Conservation (phyloP, 495 filamentous ascomycete species). For the Podospora australis region DNA sequence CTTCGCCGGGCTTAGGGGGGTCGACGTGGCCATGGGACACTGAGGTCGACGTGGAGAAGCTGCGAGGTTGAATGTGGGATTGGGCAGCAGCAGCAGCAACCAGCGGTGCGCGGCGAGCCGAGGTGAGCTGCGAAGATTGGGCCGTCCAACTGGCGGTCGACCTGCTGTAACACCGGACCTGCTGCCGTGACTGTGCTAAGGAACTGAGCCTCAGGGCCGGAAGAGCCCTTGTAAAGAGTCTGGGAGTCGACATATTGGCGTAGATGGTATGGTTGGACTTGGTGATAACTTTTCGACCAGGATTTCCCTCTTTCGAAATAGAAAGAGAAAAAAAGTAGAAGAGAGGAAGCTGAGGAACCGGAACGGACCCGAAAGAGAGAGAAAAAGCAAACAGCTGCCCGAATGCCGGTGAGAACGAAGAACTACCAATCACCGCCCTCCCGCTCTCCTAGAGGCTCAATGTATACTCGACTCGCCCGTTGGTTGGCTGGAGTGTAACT, state of each 20-base stretch:
- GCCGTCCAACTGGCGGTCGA: slow-evolving; percentile 7
- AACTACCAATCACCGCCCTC: slow-evolving; percentile 3
- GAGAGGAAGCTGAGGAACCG: neutral
- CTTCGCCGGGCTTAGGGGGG: slow-evolving; percentile 87
- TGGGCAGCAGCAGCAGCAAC: neutral
- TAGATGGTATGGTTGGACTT: no score
- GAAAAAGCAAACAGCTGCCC: neutral
- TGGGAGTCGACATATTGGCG: slow-evolving; percentile 22
- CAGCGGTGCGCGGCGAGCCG: neutral
- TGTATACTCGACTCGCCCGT: no score
- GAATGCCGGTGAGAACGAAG: slow-evolving; percentile 3
- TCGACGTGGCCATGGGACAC: slow-evolving; percentile 69
- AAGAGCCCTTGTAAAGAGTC: slow-evolving; percentile 15
- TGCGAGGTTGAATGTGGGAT: slow-evolving; percentile 3
- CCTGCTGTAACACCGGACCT: slow-evolving; percentile 19
- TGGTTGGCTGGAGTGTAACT: no score
- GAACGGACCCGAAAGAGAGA: neutral
- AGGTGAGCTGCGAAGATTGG: neutral
- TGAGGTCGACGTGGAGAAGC: slow-evolving; percentile 55
- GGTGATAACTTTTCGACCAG: neutral
- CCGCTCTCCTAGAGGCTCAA: slow-evolving; percentile 4
- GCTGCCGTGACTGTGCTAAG: slow-evolving; percentile 20
- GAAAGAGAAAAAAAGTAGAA: neutral
- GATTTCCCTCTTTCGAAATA: neutral
- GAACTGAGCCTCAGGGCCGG: slow-evolving; percentile 13